Evolutionary conservation across 2,329 filamentous ascomycete genomes (phyloP), one percentile per base, ranked within the genome.

Genomic region (Trichoderma pleuroti): DNA sequence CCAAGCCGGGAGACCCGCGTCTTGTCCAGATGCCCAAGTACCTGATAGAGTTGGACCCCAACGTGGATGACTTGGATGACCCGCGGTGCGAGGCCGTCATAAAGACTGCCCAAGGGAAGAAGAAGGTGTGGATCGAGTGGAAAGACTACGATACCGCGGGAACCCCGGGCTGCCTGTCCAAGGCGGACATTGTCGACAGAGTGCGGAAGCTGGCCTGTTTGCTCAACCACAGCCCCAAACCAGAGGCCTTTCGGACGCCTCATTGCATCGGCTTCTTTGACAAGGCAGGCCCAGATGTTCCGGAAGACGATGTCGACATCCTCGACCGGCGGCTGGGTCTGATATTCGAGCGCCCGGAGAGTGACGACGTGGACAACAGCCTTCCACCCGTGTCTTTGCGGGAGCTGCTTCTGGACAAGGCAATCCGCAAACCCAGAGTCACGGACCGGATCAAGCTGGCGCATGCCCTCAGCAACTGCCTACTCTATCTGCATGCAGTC

Each of bases 401-500:
- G 60, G 78, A 84, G 3, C 80, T 88, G 0, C 81, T 88, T 10
- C 74, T 76, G 14, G 75, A 80, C 34, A 28, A 63, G 18, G 76
- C 74, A 2, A 73, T 78, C 9, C 79, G 81, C 32, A 83, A 81
- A 64, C 87, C 86, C 1, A 80, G 84, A 1, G 81, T 89, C 4
- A 87, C 86, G 0, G 81, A 84, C 28, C 82, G 87, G 36, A 80
- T 88, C 68, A 78, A 75, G 32, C 81, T 90, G 21, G 86, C 87
- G 57, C 81, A 83, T 60, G 83, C 84, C 30, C 80, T 89, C 34
- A 81, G 84, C 70, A 84, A 86, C 74, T 87, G 84, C 21, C 76
- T 89, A 4, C 78, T 88, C 60, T 86, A 87, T 69, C 80, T 88
- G 0, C 86, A 88, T 74, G 82, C 84, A 3, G 85, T 87, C 1